A percentile compares a stretch with the other conserved stretches of the same genome.
These are phyloP conservation scores for Alternaria ventricosa DNA, from an alignment of 2,329 filamentous ascomycete genomes.

Conservation along the genomic window DNA sequence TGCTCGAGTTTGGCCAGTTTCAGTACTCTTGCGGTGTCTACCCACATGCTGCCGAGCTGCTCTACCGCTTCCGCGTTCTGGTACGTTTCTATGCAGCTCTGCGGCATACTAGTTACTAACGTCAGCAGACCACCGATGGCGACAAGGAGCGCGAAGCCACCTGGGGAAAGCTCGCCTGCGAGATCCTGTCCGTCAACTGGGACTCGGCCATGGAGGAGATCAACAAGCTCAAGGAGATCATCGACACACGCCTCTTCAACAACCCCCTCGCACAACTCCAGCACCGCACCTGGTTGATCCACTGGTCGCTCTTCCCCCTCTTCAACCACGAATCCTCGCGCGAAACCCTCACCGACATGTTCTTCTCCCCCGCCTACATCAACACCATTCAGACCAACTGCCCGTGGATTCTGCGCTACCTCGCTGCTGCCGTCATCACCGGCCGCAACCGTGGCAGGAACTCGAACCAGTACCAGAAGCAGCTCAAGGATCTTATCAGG, in stretches of 20 bases:
- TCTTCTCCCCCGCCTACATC: slow-evolving; percentile 97
- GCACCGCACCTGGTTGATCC: slow-evolving; percentile 95
- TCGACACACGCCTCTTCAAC: slow-evolving; percentile 94
- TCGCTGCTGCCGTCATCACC: slow-evolving; percentile 92
- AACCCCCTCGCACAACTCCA: slow-evolving; percentile 94
- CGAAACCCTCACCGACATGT: slow-evolving; percentile 90
- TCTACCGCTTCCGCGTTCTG: slow-evolving; percentile 97
- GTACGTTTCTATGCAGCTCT: slow-evolving; percentile 28
- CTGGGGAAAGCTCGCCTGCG: slow-evolving; percentile 96
- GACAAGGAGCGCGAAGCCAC: slow-evolving; percentile 95
- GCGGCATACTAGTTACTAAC: background rate
- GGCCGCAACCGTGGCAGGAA: slow-evolving; percentile 72
- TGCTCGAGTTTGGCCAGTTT: slow-evolving; percentile 96
- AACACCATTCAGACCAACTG: slow-evolving; percentile 99
- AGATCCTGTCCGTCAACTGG: slow-evolving; percentile 96
- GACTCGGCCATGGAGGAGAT: slow-evolving; percentile 77
- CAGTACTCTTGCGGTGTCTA: slow-evolving; percentile 98
- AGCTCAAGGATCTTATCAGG: slow-evolving; percentile 95
- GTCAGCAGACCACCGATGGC: slow-evolving; percentile 80
- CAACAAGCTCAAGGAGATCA: slow-evolving; percentile 70
- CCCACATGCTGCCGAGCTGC: slow-evolving; percentile 83
- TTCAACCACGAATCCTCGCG: slow-evolving; percentile 96
- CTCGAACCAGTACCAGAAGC: slow-evolving; percentile 95
- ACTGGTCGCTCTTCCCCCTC: slow-evolving; percentile 98
- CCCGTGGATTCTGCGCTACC: slow-evolving; percentile 95